These are phyloP conservation scores for Blumeria hordei DNA, from an alignment of 2,329 filamentous ascomycete species.

Conservation along the genomic window DNA sequence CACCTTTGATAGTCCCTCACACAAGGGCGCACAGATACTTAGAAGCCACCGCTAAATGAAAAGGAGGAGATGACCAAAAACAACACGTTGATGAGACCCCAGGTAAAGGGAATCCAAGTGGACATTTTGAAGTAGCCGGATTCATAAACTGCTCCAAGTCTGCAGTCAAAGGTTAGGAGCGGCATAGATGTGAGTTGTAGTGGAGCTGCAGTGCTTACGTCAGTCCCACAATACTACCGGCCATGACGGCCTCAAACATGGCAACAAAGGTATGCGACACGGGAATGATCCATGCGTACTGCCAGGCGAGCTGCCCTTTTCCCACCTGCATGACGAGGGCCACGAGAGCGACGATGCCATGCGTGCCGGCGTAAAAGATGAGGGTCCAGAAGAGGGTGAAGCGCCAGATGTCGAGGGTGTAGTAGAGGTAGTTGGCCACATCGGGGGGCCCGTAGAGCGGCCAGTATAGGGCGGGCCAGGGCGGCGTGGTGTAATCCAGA, in stretches of 20 bases:
- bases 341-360: conserved; percentile 30
- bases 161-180: not conserved
- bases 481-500: conserved; percentile 31
- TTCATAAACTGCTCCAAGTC: conserved; percentile 40
- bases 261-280: conserved; percentile 34
- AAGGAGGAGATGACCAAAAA: conserved; percentile 46
- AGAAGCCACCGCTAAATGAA: conserved; percentile 45
- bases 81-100: conserved; percentile 41
- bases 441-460: conserved; percentile 22
- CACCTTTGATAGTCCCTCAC: not conserved
- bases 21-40: conserved; percentile 4
- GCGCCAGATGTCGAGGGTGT: conserved; percentile 38
- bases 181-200: not conserved
- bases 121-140: conserved; percentile 48
- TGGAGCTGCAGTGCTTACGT: conserved; percentile 23
- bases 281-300: conserved; percentile 30
- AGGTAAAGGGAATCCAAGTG: conserved; percentile 50
- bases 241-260: conserved; percentile 36
- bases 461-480: conserved; percentile 47
- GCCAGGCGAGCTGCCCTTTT: conserved; percentile 14
- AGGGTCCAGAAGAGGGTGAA: conserved; percentile 49
- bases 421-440: conserved; percentile 27
- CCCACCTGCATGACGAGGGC: conserved; percentile 32
- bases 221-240: conserved; percentile 41
- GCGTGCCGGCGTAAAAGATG: conserved; percentile 36